Evolutionary conservation across 208 protist genomes (phyloP).

Genomic region (Blastocrithidia nonstop): DNA sequence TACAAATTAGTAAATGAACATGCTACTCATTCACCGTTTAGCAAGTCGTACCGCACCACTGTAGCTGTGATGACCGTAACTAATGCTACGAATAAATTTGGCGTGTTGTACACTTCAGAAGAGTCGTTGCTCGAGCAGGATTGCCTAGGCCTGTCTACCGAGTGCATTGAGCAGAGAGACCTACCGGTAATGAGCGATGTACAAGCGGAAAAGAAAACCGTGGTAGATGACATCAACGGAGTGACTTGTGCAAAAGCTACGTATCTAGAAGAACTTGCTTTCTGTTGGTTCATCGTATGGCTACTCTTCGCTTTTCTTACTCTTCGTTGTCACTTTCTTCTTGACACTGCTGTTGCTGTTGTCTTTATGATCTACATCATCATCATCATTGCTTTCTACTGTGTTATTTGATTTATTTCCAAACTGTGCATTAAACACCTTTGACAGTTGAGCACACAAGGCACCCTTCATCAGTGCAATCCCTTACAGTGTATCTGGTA

Average conservation of each 20-base stretch:
- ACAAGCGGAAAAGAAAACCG: constrained; percentile 78
- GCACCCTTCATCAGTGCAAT: constrained; percentile 77
- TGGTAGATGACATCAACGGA: constrained; percentile 68
- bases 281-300: background rate
- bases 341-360: background rate
- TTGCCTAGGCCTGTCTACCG: constrained; percentile 46
- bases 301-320: constrained; percentile 1
- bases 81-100: constrained; percentile 58
- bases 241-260: constrained; percentile 34
- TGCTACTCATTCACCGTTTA: constrained; percentile 68
- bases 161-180: constrained; percentile 61
- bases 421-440: constrained; percentile 38
- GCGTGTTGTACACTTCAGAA: constrained; percentile 76
- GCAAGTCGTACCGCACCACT: constrained; percentile 50
- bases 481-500: constrained; percentile 71
- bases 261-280: constrained; percentile 15
- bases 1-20: constrained; percentile 68
- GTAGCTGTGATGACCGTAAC: constrained; percentile 64
- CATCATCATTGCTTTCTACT: no score
- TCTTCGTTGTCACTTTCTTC: constrained; percentile 1
- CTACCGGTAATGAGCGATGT: constrained; percentile 78
- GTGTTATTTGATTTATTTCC: no score
- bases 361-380: constrained; percentile 1
- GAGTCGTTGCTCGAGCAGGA: constrained; percentile 66
- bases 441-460: constrained; percentile 71